phyloP scores from a whole-genome alignment of 2,329 filamentous ascomycete genomes.

The Pseudogymnoascus sp. region DNA sequence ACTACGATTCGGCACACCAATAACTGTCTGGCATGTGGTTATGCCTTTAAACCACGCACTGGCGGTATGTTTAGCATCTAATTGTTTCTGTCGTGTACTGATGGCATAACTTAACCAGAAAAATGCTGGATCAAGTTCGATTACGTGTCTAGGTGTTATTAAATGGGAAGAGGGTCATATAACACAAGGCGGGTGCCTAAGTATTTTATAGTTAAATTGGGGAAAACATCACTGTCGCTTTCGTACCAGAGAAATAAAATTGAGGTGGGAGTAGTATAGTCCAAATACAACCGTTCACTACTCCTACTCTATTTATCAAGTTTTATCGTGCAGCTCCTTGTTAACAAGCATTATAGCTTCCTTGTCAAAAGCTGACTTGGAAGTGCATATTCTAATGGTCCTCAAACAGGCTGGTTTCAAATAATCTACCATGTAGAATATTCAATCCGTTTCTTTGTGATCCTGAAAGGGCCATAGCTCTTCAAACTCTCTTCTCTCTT shows the following conservation, averaged over 20 bases:
- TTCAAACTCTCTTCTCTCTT: slow-evolving; percentile 17
- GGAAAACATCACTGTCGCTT: not conserved
- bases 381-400: not conserved
- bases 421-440: not conserved
- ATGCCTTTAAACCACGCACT: not conserved
- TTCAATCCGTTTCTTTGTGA: slow-evolving; percentile 19
- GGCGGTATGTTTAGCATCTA: not conserved
- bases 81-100: not conserved
- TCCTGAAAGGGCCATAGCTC: slow-evolving; percentile 18
- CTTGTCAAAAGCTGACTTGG: not conserved
- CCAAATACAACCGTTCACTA: not conserved
- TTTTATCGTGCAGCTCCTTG: not conserved
- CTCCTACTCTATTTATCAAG: not conserved
- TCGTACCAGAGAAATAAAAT: not conserved
- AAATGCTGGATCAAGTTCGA: not conserved
- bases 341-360: not conserved
- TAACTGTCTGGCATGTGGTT: not conserved
- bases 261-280: not conserved
- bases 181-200: not conserved
- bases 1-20: not conserved
- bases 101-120: not conserved
- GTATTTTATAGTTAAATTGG: not conserved
- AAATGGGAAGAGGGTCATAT: not conserved
- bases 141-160: not conserved
- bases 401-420: not conserved